Evolutionary conservation across 768 basidiomycete species (phyloP).

Genomic region (Lentinula detonsa): DNA sequence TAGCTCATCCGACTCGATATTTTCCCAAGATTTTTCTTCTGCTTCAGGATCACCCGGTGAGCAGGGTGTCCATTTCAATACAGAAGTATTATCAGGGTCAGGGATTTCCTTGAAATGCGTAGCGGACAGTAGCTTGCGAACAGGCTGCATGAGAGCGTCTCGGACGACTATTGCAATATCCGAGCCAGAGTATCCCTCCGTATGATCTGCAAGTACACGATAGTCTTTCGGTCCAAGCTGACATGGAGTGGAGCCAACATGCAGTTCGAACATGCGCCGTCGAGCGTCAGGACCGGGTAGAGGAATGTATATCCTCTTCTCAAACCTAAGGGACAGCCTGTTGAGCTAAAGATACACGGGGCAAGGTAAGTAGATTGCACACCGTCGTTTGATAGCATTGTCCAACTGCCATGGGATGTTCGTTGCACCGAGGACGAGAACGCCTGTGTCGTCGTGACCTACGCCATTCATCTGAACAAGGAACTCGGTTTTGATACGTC

Average conservation of each 20-base stretch:
- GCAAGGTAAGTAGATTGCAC: conserved; percentile 13
- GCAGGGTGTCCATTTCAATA: conserved; percentile 84
- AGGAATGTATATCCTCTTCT: conserved; percentile 98
- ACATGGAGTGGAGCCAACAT: conserved; percentile 90
- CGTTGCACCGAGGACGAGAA: conserved; percentile 93
- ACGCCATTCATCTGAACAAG: conserved; percentile 99
- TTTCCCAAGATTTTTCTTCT: conserved; percentile 85
- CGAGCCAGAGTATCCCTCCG: conserved; percentile 93
- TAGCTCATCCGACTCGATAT: conserved; percentile 81
- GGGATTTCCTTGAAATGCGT: conserved; percentile 82
- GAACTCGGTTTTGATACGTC: conserved; percentile 97
- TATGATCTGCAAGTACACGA: conserved; percentile 72
- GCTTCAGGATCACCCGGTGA: conserved; percentile 88
- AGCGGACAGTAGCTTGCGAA: conserved; percentile 91
- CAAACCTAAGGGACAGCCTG: conserved; percentile 51
- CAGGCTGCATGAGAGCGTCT: conserved; percentile 97
- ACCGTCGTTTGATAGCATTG: conserved; percentile 95
- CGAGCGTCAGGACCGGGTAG: conserved; percentile 91
- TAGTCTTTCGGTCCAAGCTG: conserved; percentile 76
- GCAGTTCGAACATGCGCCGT: conserved; percentile 93
- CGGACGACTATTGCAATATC: conserved; percentile 93
- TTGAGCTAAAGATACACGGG: neutral
- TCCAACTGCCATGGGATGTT: conserved; percentile 99
- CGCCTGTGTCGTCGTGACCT: conserved; percentile 94
- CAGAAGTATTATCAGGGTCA: conserved; percentile 16